phyloP scores from a whole-genome alignment of 495 filamentous ascomycete species.

The Thermochaetoides thermophila region DNA sequence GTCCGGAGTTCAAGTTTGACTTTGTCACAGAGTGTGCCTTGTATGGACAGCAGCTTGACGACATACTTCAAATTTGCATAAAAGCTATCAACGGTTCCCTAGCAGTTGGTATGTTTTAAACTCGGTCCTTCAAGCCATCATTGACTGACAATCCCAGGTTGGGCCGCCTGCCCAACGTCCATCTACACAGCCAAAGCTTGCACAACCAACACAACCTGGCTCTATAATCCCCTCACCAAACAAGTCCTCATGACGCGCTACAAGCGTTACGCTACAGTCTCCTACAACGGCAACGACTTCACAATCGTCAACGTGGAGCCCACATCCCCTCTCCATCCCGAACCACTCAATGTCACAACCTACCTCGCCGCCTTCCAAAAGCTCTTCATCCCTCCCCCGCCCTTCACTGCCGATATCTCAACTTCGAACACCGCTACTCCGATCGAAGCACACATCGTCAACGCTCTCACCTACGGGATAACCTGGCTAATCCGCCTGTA shows the following conservation, averaged over 20 bases:
- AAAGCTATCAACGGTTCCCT: not conserved
- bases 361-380: not conserved
- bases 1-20: not conserved
- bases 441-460: not conserved
- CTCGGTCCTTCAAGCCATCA: not conserved
- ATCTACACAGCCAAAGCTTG: not conserved
- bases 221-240: not conserved
- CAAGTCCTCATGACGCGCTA: constrained; percentile 3
- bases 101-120: constrained; percentile 1
- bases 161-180: constrained; percentile 1
- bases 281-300: constrained; percentile 2
- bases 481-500: constrained; percentile 2
- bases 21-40: not conserved
- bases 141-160: not conserved
- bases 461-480: not conserved
- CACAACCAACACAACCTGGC: not conserved
- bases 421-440: no score
- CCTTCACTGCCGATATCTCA: not conserved
- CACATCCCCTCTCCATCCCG: not conserved
- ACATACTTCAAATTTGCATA: constrained; percentile 2
- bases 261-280: constrained; percentile 4
- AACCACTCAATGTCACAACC: not conserved
- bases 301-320: constrained; percentile 1
- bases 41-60: constrained; percentile 3
- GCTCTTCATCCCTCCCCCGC: not conserved